Conservation (phyloP, 148 eudicot genomes). For the Polygonum aviculare region DNA sequence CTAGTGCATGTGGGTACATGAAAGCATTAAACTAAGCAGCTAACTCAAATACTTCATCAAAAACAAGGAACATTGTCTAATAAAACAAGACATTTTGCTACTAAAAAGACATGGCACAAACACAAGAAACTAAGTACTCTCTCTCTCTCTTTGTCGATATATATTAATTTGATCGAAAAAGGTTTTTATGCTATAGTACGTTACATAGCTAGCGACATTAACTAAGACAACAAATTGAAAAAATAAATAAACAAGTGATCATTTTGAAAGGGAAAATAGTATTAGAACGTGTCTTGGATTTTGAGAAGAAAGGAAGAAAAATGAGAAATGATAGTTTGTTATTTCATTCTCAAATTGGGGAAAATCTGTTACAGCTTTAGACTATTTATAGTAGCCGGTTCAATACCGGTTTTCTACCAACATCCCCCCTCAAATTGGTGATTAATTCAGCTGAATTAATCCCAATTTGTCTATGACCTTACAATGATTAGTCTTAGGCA, state of each 20-base stretch:
- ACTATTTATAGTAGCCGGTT: too few species aligned
- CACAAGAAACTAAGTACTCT: neutral
- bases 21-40: neutral
- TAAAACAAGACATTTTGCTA: neutral
- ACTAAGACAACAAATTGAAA: neutral
- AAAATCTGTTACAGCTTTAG: too few species aligned
- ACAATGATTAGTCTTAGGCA: too few species aligned
- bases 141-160: neutral
- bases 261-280: neutral
- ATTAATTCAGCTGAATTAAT: too few species aligned
- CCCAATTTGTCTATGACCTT: too few species aligned
- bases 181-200: neutral
- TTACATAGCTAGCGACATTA: neutral
- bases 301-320: too few species aligned
- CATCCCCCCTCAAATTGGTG: too few species aligned
- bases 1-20: neutral
- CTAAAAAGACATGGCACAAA: neutral
- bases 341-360: too few species aligned
- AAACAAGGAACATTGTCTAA: neutral
- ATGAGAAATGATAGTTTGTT: too few species aligned
- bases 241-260: neutral
- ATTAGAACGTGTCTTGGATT: too few species aligned
- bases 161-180: neutral
- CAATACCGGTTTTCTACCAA: too few species aligned
- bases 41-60: neutral